Evolutionary conservation across 176 grass and related monocot species (phyloP).

Genomic region (Eragrostis nindensis): DNA sequence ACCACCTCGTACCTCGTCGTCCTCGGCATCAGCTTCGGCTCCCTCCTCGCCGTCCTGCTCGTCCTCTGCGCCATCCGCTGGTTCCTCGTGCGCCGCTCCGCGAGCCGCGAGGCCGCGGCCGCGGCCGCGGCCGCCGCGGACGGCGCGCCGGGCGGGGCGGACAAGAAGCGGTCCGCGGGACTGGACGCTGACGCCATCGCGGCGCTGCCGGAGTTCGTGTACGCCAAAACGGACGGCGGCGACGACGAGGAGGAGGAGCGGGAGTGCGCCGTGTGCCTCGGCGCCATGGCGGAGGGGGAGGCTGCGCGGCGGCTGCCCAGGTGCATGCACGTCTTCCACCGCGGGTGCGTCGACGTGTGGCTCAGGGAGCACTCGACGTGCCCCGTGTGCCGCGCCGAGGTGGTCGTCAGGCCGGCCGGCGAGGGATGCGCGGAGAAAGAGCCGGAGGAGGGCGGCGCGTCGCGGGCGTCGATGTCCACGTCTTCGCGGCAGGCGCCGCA

Average conservation of each 20-base stretch:
- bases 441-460: neutral
- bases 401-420: neutral
- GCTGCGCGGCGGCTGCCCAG: conserved; percentile 48
- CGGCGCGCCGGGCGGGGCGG: neutral
- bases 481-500: neutral
- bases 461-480: neutral
- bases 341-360: conserved; percentile 66
- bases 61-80: conserved; percentile 49
- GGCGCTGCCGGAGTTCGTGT: conserved; percentile 45
- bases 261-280: conserved; percentile 64
- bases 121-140: neutral
- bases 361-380: conserved; percentile 57
- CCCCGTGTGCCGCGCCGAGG: conserved; percentile 56
- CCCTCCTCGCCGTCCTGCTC: conserved; percentile 49
- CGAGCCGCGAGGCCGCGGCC: neutral
- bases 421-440: neutral
- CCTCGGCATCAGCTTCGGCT: conserved; percentile 53
- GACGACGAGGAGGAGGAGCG: conserved; percentile 12
- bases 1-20: conserved; percentile 49
- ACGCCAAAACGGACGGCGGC: neutral
- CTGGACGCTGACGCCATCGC: conserved; percentile 49
- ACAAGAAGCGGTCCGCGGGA: conserved; percentile 37
- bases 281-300: conserved; percentile 45
- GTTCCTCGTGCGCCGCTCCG: conserved; percentile 44
- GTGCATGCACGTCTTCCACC: conserved; percentile 72